Evolutionary conservation across 2,329 filamentous ascomycete species (phyloP), one percentile per base, ranked within the genome.

Genomic region (Cadophora sp.): DNA sequence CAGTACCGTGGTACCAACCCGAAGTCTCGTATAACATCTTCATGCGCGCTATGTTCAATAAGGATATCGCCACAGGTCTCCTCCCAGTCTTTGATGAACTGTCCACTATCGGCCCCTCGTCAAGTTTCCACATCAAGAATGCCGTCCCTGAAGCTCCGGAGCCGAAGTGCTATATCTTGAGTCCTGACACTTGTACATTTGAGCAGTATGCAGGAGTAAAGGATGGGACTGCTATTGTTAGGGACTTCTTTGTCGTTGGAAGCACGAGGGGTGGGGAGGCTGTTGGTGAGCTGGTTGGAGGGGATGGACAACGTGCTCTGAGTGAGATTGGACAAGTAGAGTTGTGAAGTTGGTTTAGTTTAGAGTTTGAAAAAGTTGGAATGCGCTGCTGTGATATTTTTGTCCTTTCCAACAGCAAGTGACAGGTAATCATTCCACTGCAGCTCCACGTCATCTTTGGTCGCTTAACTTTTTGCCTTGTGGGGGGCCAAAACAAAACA

Each of bases 21-120:
- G 78, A 85, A 68, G 82, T 82, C 0, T 78, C 81, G 0, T 84
- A 82, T 55, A 75, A 81, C 60, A 82, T 87, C 58, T 86, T 87
- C 75, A 78, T 82, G 48, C 82, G 85, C 4, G 78, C 80, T 0
- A 77, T 85, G 61, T 80, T 80, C 64, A 80, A 82, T 61, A 76
- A 74, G 43, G 84, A 87, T 66, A 77, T 89, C 53, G 83, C 84
- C 0, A 88, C 85, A 1, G 86, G 87, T 0, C 14, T 51, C 4
- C 13, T 65, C n/a, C 36, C 50, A 1, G 51, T 69, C 4, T 80
- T 79, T 33, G 73, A 81, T 0, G 47, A 59, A 1, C 75, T 77
- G 4, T 81, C 79, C 1, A 68, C 76, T 67, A 82, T 77, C 3
- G 80, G 78, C 3, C 72, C 73, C 6, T 61, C 56, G 2, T 66